Evolutionary conservation across 805 yeast genomes (phyloP).

Genomic region (Saccharomycopsis guyanensis): DNA sequence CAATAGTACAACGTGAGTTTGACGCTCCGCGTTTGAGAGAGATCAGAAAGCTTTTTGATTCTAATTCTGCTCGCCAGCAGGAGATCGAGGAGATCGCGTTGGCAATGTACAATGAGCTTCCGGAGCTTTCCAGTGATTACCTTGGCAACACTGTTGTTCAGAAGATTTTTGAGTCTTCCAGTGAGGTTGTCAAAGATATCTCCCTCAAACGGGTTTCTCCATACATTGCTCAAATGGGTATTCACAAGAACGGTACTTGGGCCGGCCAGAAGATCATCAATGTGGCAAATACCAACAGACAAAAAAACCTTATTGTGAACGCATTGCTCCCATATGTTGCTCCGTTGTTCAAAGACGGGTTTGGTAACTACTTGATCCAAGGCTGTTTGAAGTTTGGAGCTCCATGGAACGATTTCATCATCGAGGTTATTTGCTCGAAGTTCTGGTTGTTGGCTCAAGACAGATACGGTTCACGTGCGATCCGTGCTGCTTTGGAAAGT

Average conservation of each 20-base stretch:
- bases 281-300: conserved; percentile 55
- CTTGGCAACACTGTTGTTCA: conserved; percentile 95
- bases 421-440: conserved; percentile 70
- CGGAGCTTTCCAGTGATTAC: conserved; percentile 87
- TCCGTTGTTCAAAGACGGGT: conserved; percentile 86
- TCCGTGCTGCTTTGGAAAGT: conserved; percentile 86
- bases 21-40: conserved; percentile 88
- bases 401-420: conserved; percentile 84
- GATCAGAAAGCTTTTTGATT: conserved; percentile 65
- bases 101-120: conserved; percentile 81
- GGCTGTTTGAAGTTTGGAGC: conserved; percentile 85
- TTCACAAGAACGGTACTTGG: conserved; percentile 98
- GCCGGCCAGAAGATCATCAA: conserved; percentile 94
- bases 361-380: conserved; percentile 93
- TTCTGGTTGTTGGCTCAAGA: conserved; percentile 79
- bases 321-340: conserved; percentile 75
- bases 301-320: conserved; percentile 56
- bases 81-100: conserved; percentile 78
- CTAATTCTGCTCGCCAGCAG: conserved; percentile 40
- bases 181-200: conserved; percentile 64
- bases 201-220: conserved; percentile 76
- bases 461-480: conserved; percentile 91
- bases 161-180: conserved; percentile 68
- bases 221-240: conserved; percentile 81
- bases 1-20: conserved; percentile 58